Conservation (phyloP, 1,139 yeast species). For the Lodderomyces parapsilosis region DNA sequence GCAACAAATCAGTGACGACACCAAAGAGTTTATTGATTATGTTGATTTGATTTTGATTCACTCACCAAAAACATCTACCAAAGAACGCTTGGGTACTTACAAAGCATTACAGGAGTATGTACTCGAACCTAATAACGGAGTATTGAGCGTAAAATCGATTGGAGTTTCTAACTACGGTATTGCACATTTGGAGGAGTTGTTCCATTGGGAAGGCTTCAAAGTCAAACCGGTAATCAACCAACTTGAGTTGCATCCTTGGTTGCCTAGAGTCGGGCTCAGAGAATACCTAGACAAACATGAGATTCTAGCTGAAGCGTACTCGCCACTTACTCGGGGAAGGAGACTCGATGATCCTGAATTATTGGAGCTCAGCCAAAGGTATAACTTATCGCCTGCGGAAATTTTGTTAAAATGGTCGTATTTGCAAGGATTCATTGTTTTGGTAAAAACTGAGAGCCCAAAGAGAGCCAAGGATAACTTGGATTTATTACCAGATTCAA, state of each 20-base stretch:
- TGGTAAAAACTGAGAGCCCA: conserved; percentile 64
- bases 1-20: conserved; percentile 29
- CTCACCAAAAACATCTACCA: conserved; percentile 30
- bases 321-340: conserved; percentile 65
- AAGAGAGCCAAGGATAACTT: conserved; percentile 43
- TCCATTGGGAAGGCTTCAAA: conserved; percentile 32
- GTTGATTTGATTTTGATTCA: conserved; percentile 46
- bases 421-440: conserved; percentile 62
- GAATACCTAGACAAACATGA: conserved; percentile 35
- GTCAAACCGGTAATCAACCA: conserved; percentile 44
- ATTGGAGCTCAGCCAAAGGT: conserved; percentile 25
- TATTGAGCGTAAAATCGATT: conserved; percentile 31
- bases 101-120: conserved; percentile 40
- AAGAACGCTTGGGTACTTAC: conserved; percentile 37
- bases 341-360: conserved; percentile 53
- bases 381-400: conserved; percentile 23
- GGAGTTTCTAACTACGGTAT: conserved; percentile 47
- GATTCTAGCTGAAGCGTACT: conserved; percentile 63
- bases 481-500: conserved; percentile 31
- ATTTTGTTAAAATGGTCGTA: conserved; percentile 39
- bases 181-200: conserved; percentile 34
- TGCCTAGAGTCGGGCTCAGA: conserved; percentile 38
- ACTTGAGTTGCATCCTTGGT: conserved; percentile 49
- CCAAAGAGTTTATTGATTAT: conserved; percentile 37
- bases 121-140: conserved; percentile 25